These are phyloP conservation scores for Truncatella angustata DNA, from an alignment of 2,329 filamentous ascomycete genomes.

Conservation along the genomic window DNA sequence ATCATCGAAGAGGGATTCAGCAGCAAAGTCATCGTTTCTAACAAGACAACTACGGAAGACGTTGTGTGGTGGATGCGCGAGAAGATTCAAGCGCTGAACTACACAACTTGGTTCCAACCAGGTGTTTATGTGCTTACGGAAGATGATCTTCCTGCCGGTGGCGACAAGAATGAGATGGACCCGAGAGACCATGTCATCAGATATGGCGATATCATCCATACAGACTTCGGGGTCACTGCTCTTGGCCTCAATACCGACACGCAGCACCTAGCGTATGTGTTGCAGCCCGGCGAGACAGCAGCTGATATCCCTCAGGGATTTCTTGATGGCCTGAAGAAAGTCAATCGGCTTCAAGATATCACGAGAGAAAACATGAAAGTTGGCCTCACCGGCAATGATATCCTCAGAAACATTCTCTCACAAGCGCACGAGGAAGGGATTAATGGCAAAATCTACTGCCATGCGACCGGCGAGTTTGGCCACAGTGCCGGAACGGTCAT, in stretches of 20 bases:
- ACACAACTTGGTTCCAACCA: slow-evolving; percentile 52
- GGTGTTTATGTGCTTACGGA: slow-evolving; percentile 40
- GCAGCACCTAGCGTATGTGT: slow-evolving; percentile 49
- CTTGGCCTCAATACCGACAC: slow-evolving; percentile 49
- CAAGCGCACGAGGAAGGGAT: slow-evolving; percentile 43
- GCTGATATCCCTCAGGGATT: slow-evolving; percentile 40
- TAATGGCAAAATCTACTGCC: slow-evolving; percentile 46
- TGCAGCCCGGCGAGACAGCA: slow-evolving; percentile 39
- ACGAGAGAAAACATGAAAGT: slow-evolving; percentile 41
- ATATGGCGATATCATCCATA: slow-evolving; percentile 46
- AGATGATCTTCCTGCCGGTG: slow-evolving; percentile 12
- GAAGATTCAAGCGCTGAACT: slow-evolving; percentile 45
- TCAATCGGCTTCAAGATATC: slow-evolving; percentile 47
- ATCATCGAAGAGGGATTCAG: slow-evolving; percentile 47
- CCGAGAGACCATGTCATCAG: slow-evolving; percentile 30
- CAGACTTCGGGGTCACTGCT: slow-evolving; percentile 47
- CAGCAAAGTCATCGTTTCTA: slow-evolving; percentile 39
- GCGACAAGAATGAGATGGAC: slow-evolving; percentile 15
- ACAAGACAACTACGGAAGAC: slow-evolving; percentile 41
- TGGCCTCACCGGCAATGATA: slow-evolving; percentile 42
- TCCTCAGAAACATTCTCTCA: slow-evolving; percentile 35
- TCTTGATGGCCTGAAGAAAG: slow-evolving; percentile 41
- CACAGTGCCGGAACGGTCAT: slow-evolving; percentile 47
- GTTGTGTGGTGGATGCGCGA: slow-evolving; percentile 53
- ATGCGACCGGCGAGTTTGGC: slow-evolving; percentile 50